Evolutionary conservation across 371 early-diverging fungal species (phyloP).

Genomic region (Mucor mucedo): DNA sequence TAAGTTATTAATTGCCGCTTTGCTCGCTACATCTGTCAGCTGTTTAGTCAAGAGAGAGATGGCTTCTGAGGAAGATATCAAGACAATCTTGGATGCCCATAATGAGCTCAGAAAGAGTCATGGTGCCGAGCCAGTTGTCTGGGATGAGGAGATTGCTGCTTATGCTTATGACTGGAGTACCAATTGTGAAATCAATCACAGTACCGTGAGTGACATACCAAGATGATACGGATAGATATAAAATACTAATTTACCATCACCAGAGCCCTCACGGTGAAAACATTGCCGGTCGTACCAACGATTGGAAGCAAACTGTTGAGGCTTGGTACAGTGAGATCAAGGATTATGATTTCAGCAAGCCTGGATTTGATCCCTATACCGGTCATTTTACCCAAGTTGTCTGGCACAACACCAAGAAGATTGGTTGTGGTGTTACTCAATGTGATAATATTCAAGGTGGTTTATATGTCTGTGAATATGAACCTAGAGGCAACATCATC

Average conservation of each 20-base stretch:
- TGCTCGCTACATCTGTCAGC: background rate
- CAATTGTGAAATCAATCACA: background rate
- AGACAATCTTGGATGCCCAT: slow-evolving; percentile 39
- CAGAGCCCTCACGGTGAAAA: slow-evolving; percentile 39
- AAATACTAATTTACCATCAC: background rate
- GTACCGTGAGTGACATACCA: background rate
- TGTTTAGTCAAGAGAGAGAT: background rate
- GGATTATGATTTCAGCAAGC: slow-evolving; percentile 44
- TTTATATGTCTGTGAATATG: slow-evolving; percentile 50
- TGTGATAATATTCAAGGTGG: slow-evolving; percentile 38
- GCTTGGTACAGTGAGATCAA: slow-evolving; percentile 56
- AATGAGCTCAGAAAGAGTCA: slow-evolving; percentile 53
- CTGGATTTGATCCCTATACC: slow-evolving; percentile 37
- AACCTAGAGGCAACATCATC: slow-evolving; percentile 47
- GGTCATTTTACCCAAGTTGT: slow-evolving; percentile 62
- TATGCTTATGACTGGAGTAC: slow-evolving; percentile 46
- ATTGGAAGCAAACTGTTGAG: slow-evolving; percentile 31
- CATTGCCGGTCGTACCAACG: slow-evolving; percentile 46
- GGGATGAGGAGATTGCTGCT: slow-evolving; percentile 41
- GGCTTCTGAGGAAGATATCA: background rate
- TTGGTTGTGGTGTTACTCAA: slow-evolving; percentile 51
- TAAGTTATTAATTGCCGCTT: background rate
- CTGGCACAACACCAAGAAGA: slow-evolving; percentile 48
- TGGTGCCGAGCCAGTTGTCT: slow-evolving; percentile 45
- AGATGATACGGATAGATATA: too few species aligned